A percentile compares a stretch with the other conserved stretches of the same genome.
These are phyloP conservation scores for Botrytis fragariae DNA, from an alignment of 2,329 filamentous ascomycete genomes.

Conservation along the genomic window DNA sequence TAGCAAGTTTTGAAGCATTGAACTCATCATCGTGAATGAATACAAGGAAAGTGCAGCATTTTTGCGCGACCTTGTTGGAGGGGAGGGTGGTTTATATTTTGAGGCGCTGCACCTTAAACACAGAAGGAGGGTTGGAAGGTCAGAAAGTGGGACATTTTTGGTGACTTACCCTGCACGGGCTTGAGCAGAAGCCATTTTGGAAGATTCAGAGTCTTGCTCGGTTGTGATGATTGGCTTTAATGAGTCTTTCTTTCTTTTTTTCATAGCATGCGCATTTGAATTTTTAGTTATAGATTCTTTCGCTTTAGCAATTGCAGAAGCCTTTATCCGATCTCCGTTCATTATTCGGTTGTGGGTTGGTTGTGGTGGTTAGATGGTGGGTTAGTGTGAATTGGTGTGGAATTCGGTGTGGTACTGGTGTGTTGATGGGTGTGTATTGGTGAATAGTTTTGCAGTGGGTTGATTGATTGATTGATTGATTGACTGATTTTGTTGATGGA, in stretches of 20 bases:
- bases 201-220: conserved; percentile 41
- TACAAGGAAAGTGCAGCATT: conserved; percentile 15
- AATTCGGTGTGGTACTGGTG: too few relatives aligned
- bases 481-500: not conserved
- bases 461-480: not conserved
- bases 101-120: conserved; percentile 28
- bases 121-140: conserved; percentile 21
- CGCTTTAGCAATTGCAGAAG: conserved; percentile 55
- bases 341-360: conserved; percentile 26
- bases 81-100: conserved; percentile 11
- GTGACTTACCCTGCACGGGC: conserved; percentile 39
- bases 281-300: conserved; percentile 50
- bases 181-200: conserved; percentile 36
- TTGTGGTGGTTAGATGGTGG: not conserved
- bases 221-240: conserved; percentile 61
- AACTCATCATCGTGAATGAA: conserved; percentile 32
- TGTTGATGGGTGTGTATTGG: not conserved
- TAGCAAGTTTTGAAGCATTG: conserved; percentile 35
- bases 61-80: conserved; percentile 18
- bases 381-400: not conserved
- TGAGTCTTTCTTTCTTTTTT: conserved; percentile 57
- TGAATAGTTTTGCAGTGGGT: not conserved
- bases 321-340: conserved; percentile 39
- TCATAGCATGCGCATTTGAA: conserved; percentile 49
- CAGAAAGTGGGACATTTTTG: conserved; percentile 21